Base-by-base conservation (phyloP, 2,329 filamentous ascomycete species). In the Colletotrichum theobromicola region DNA sequence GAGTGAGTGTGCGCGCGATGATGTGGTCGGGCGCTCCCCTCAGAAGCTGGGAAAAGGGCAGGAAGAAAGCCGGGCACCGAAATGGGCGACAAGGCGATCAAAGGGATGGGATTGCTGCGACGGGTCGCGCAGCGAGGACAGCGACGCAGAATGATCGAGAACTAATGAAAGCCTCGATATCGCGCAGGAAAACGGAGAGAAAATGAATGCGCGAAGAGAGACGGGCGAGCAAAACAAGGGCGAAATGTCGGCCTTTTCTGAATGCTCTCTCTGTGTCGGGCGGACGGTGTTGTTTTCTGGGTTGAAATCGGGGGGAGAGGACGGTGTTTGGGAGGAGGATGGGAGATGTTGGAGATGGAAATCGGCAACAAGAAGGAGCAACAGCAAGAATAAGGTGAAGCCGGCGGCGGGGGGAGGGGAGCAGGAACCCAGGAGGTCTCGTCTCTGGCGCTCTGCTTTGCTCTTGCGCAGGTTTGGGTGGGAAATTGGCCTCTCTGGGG, bases 81-180 rank as follows among this genome's bases (percentile, higher is more conserved):
- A 71, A 50, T 62, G 68, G 71, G 53, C 71, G 63, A 75, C 42
- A 46, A 53, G 70, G 73, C 70, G 73, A 61, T 60, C 65, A 67
- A 75, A 70, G 62, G 53, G 67, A 68, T 57, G 66, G 57, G 61
- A 65, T 60, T 74, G 42, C 42, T 46, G 71, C 64, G 75, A 70
- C 70, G 72, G 75, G 68, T 76, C 75, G 75, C 76, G 76, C 75
- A 76, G 72, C 72, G 72, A 75, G 55, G 66, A 74, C 61, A 28
- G 61, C 46, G 74, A 76, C 57, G 72, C 63, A 68, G 71, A 74
- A 71, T 24, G 77, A 80, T 81, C 87, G 86, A 89, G 84, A 83
- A 84, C 88, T 89, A 89, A 81, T 82, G 76, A 89, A 86, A 86
- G 84, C 82, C 84, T 86, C 84, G 84, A 84, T 78, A 75, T 77